Conservation (phyloP, 805 yeast genomes). For the Maudiozyma serrabonitensis region DNA sequence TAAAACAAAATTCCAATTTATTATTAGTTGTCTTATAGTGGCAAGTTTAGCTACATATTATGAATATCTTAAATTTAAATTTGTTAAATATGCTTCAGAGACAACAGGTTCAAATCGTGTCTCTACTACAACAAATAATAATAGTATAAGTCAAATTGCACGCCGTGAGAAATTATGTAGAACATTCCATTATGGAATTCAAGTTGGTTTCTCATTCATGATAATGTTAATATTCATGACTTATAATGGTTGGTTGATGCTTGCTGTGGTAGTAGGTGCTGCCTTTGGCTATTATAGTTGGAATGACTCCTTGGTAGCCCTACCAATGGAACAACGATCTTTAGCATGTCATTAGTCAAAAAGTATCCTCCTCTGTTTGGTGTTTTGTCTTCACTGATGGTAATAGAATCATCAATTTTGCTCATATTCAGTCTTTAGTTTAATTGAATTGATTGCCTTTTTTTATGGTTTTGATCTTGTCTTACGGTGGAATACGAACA, state of each 20-base stretch:
- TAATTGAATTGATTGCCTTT: too few relatives aligned
- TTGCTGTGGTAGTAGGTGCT: conserved; percentile 65
- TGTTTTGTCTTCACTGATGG: too few relatives aligned
- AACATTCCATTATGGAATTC: conserved; percentile 47
- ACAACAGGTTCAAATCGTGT: not conserved
- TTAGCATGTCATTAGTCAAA: conserved; percentile 20
- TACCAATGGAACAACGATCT: conserved; percentile 6
- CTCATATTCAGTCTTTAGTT: too few relatives aligned
- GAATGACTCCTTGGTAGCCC: conserved; percentile 29
- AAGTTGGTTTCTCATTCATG: conserved; percentile 61
- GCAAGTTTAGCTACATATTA: conserved; percentile 44
- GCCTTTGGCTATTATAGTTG: conserved; percentile 57
- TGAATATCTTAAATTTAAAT: conserved; percentile 36
- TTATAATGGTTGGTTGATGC: conserved; percentile 77
- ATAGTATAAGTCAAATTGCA: not conserved
- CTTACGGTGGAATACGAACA: too few relatives aligned
- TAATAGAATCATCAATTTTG: too few relatives aligned
- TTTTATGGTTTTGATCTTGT: too few relatives aligned
- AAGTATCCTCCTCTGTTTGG: too few relatives aligned
- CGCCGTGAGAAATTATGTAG: conserved; percentile 19
- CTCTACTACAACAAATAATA: not conserved
- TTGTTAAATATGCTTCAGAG: not conserved
- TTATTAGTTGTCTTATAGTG: conserved; percentile 43
- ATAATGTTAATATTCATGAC: conserved; percentile 81
- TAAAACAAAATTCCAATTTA: conserved; percentile 38